A percentile compares a stretch with the other conserved stretches of the same genome.
Evolutionary conservation across 2,329 filamentous ascomycete species (phyloP).

Genomic region (Pezicula carpinea): DNA sequence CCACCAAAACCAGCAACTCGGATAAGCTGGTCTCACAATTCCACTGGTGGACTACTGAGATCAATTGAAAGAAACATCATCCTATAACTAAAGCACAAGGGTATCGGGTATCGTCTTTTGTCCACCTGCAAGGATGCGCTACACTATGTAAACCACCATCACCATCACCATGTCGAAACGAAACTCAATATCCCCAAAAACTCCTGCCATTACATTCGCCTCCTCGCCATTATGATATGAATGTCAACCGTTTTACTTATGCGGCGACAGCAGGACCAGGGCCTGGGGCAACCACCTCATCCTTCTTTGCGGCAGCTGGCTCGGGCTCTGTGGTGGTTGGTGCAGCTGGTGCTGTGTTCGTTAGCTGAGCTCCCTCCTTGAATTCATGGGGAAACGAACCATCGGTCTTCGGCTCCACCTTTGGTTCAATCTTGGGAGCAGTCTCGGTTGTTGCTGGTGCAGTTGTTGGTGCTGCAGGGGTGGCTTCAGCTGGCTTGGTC

Average conservation of each 20-base stretch:
- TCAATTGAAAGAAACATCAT: slow-evolving; percentile 16
- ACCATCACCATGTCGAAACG: slow-evolving; percentile 6
- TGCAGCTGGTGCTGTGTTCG: no score
- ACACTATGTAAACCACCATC: slow-evolving; percentile 15
- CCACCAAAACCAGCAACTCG: no score
- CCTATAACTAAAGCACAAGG: slow-evolving; percentile 23
- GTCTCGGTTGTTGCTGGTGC: slow-evolving; percentile 8
- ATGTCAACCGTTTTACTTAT: slow-evolving; percentile 4
- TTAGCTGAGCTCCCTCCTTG: no score
- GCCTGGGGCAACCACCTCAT: neutral
- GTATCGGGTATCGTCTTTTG: slow-evolving; percentile 24
- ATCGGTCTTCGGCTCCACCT: slow-evolving; percentile 6
- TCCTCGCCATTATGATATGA: slow-evolving; percentile 13
- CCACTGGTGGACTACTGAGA: neutral
- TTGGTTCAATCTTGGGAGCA: slow-evolving; percentile 11
- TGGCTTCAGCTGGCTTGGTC: slow-evolving; percentile 6
- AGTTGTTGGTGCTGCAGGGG: slow-evolving; percentile 11
- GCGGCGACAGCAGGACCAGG: no score
- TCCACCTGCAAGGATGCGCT: slow-evolving; percentile 12
- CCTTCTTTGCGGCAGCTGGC: neutral
- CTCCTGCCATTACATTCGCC: slow-evolving; percentile 22
- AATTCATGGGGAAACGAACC: no score
- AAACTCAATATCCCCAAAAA: slow-evolving; percentile 8
- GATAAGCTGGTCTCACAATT: no score
- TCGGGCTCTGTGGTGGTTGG: neutral